phyloP scores from a whole-genome alignment of 352 stramenopile genomes.

The Lagenidium giganteum region DNA sequence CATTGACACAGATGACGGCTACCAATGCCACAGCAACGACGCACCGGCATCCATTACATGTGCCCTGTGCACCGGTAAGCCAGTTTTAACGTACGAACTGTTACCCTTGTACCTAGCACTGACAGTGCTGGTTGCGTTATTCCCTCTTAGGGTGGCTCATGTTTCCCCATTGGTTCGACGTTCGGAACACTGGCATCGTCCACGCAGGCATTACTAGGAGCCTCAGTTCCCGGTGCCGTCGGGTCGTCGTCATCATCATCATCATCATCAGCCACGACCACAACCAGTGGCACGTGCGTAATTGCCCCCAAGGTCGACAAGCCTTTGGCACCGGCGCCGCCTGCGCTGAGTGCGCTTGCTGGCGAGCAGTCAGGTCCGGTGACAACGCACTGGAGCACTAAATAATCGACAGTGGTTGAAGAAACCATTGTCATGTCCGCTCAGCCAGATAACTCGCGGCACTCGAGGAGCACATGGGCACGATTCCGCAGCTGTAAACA shows the following conservation, averaged over 20 bases:
- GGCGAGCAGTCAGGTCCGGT: too few relatives aligned
- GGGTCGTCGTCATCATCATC: slow-evolving; percentile 1
- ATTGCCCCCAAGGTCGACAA: slow-evolving; percentile 17
- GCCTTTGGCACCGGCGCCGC: too few relatives aligned
- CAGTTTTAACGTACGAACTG: slow-evolving; percentile 14
- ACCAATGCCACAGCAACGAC: neutral
- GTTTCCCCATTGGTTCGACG: slow-evolving; percentile 40
- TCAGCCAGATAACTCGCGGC: too few relatives aligned
- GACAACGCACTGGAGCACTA: too few relatives aligned
- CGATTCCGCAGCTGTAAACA: too few relatives aligned
- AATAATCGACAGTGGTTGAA: too few relatives aligned
- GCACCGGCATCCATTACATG: slow-evolving; percentile 1
- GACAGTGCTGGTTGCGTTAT: neutral
- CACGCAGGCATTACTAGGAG: neutral
- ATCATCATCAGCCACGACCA: neutral
- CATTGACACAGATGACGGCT: slow-evolving; percentile 1
- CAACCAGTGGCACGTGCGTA: neutral
- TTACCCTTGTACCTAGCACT: too few relatives aligned
- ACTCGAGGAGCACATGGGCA: too few relatives aligned
- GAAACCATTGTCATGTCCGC: too few relatives aligned
- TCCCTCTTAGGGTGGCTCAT: slow-evolving; percentile 24
- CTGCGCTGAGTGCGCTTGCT: too few relatives aligned
- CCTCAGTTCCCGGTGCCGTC: too few relatives aligned
- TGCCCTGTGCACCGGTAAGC: slow-evolving; percentile 13
- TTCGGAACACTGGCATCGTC: slow-evolving; percentile 8